phyloP scores from a whole-genome alignment of 139 green algal genomes.

The Ettlia oleoabundans region DNA sequence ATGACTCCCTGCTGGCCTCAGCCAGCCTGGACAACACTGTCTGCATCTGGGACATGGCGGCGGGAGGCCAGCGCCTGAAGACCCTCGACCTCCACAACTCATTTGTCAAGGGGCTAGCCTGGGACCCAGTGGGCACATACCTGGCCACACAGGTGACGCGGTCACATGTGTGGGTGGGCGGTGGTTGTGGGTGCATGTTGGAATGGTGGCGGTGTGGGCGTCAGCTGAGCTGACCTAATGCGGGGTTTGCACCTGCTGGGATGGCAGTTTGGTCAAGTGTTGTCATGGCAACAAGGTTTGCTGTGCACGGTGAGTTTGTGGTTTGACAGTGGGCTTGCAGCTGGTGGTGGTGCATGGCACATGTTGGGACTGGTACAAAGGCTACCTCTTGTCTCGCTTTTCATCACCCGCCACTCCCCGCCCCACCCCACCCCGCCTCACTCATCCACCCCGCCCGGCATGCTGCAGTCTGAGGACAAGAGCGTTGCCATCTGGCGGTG shows the following conservation, averaged over 20 bases:
- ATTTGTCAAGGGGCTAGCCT: slow-evolving; percentile 95
- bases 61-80: slow-evolving; percentile 31
- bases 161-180: neutral
- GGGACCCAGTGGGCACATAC: slow-evolving; percentile 93
- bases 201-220: neutral
- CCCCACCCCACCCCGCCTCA: neutral
- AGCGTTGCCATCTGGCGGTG: slow-evolving; percentile 84
- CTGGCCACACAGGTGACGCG: slow-evolving; percentile 78
- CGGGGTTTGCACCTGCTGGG: too few relatives aligned
- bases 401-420: too few relatives aligned
- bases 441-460: neutral
- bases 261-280: too few relatives aligned
- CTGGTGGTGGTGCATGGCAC: too few relatives aligned
- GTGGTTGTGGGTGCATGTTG: neutral
- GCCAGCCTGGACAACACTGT: slow-evolving; percentile 87
- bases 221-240: too few relatives aligned
- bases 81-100: slow-evolving; percentile 69
- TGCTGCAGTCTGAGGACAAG: slow-evolving; percentile 77
- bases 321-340: too few relatives aligned
- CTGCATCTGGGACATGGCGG: slow-evolving; percentile 69
- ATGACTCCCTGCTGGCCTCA: slow-evolving; percentile 79
- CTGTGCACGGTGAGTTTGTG: too few relatives aligned
- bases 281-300: too few relatives aligned
- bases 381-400: too few relatives aligned
- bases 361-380: too few relatives aligned